These are phyloP conservation scores for Boletales sp. DNA, from an alignment of 768 basidiomycete species.

Conservation along the genomic window DNA sequence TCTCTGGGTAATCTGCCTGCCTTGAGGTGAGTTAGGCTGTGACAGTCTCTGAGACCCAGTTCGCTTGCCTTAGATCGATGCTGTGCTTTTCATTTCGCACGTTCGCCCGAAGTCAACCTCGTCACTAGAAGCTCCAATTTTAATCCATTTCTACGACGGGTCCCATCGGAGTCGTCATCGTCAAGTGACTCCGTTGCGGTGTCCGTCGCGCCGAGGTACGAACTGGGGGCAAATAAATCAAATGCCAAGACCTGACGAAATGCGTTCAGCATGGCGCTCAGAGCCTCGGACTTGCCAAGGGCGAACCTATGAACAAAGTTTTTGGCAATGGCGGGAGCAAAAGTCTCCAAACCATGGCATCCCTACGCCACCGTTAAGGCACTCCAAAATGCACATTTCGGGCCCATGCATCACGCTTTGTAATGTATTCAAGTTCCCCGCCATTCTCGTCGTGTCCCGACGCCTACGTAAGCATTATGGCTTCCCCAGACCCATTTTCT, in stretches of 20 bases:
- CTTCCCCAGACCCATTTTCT: slow-evolving; percentile 9
- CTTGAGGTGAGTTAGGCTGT: background rate
- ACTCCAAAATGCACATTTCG: background rate
- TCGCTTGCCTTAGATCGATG: background rate
- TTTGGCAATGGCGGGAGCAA: background rate
- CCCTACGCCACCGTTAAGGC: background rate
- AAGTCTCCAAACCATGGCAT: background rate
- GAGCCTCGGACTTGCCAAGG: slow-evolving; percentile 2
- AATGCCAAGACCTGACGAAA: slow-evolving; percentile 9
- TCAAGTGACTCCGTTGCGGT: slow-evolving; percentile 12
- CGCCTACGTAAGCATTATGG: slow-evolving; percentile 7
- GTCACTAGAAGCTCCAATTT: no score
- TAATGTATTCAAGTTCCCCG: background rate
- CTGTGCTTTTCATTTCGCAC: slow-evolving; percentile 3
- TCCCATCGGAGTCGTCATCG: slow-evolving; percentile 1
- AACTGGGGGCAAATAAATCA: no score
- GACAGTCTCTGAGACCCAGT: background rate
- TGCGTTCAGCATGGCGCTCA: background rate
- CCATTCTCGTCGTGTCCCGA: background rate
- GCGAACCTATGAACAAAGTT: background rate
- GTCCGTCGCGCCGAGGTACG: background rate
- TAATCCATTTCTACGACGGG: no score
- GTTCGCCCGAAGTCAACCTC: no score
- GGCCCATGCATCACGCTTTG: background rate
- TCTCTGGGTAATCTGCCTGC: background rate